Conservation (phyloP, 768 basidiomycete genomes). For the Naganishia antarctica region DNA sequence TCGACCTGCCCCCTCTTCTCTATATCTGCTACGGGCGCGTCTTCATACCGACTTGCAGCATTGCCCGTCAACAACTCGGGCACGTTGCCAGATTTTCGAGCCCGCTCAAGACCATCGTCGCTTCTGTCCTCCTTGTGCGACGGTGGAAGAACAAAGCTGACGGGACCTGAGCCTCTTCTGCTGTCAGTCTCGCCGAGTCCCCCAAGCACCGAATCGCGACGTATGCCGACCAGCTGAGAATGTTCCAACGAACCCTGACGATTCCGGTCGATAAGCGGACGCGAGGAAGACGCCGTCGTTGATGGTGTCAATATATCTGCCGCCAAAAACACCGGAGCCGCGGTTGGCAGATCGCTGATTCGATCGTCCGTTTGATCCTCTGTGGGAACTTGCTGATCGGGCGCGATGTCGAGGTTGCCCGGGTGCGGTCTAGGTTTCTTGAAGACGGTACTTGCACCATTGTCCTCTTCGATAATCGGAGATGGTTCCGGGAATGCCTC, state of each 20-base stretch:
- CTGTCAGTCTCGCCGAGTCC: slow-evolving; percentile 8
- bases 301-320: slow-evolving; percentile 20
- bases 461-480: background rate
- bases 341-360: background rate
- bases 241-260: slow-evolving; percentile 4
- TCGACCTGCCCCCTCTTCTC: slow-evolving; percentile 22
- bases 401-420: slow-evolving; percentile 9
- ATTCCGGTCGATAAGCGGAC: background rate
- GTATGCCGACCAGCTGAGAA: slow-evolving; percentile 6
- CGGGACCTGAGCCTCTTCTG: slow-evolving; percentile 23
- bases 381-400: slow-evolving; percentile 1
- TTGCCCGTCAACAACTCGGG: background rate
- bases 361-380: background rate
- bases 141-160: slow-evolving; percentile 24
- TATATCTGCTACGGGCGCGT: background rate
- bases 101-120: background rate
- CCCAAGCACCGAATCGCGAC: slow-evolving; percentile 14
- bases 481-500: slow-evolving; percentile 4
- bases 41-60: background rate
- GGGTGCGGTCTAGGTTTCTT: slow-evolving; percentile 1
- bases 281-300: slow-evolving; percentile 23
- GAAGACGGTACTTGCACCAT: background rate
- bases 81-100: background rate
- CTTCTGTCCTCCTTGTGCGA: slow-evolving; percentile 19
- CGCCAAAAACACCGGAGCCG: background rate